Percentiles rank a stretch among this genome's conserved stretches.
Conservation (phyloP, 176 grass and related monocot genomes). For the bread wheat (Triticum aestivum) region DNA sequence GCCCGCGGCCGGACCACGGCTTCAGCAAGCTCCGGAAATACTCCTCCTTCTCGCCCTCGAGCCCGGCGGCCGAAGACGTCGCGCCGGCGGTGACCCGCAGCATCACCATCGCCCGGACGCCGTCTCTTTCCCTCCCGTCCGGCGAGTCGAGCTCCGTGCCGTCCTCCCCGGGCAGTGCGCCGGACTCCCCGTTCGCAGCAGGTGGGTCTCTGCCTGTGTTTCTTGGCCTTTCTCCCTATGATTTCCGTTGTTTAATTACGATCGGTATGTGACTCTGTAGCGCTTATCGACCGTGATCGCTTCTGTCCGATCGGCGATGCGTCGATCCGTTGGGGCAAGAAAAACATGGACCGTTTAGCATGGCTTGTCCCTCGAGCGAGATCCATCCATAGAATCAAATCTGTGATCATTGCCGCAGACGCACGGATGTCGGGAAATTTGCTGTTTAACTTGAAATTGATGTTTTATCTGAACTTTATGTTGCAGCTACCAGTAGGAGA, state of each 20-base stretch:
- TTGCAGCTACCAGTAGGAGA: too few species aligned
- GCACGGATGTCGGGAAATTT: too few species aligned
- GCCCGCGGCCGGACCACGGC: slow-evolving; percentile 69
- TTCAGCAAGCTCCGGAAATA: slow-evolving; percentile 75
- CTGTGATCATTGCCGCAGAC: too few species aligned
- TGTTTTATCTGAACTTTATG: too few species aligned
- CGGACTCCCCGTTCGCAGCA: slow-evolving; percentile 49
- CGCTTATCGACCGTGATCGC: neutral
- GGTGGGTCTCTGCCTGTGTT: slow-evolving; percentile 15
- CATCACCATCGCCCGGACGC: slow-evolving; percentile 56
- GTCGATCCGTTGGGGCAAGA: too few species aligned
- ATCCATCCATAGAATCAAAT: too few species aligned
- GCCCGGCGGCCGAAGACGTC: neutral
- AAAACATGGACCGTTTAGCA: too few species aligned
- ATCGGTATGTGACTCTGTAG: neutral
- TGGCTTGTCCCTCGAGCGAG: too few species aligned
- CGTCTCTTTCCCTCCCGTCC: slow-evolving; percentile 13
- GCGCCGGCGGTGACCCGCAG: slow-evolving; percentile 44
- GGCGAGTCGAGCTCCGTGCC: slow-evolving; percentile 46
- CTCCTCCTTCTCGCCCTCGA: slow-evolving; percentile 56
- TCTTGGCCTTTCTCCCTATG: neutral
- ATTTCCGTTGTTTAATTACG: neutral
- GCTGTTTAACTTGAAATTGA: too few species aligned
- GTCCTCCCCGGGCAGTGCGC: slow-evolving; percentile 51
- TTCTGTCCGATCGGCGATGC: too few species aligned